phyloP scores from a whole-genome alignment of 2,329 filamentous ascomycete genomes.

The Aspergillus sp. region DNA sequence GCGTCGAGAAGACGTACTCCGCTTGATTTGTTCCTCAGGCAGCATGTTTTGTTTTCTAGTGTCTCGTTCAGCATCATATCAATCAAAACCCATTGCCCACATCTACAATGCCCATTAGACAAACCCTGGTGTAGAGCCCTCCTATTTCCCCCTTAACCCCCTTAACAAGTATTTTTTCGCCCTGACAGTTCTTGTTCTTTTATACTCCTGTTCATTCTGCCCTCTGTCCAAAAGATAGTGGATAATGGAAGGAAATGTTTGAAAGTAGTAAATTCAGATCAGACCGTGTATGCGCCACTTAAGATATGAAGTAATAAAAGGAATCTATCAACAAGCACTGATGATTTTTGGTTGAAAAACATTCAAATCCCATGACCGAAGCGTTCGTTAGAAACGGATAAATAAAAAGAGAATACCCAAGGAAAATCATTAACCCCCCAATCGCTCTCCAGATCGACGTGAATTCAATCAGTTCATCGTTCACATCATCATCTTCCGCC shows the following conservation, averaged over 20 bases:
- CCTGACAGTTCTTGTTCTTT: no score
- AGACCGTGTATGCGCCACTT: background rate
- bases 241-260: background rate
- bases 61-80: no score
- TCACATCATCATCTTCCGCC: background rate
- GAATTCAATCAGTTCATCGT: background rate
- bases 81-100: no score
- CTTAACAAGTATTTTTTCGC: no score
- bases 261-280: background rate
- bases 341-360: background rate
- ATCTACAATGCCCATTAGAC: no score
- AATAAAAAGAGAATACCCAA: background rate
- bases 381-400: background rate
- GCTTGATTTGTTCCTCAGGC: no score
- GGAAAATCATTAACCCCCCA: background rate
- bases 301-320: background rate
- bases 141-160: no score
- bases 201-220: background rate
- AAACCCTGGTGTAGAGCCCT: no score
- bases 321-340: background rate
- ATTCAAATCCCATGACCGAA: background rate
- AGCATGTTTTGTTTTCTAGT: no score
- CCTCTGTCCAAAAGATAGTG: no score
- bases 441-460: background rate
- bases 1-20: slow-evolving; percentile 18